Conservation (phyloP, 2,329 filamentous ascomycete species). For the Neobulgaria alba region DNA sequence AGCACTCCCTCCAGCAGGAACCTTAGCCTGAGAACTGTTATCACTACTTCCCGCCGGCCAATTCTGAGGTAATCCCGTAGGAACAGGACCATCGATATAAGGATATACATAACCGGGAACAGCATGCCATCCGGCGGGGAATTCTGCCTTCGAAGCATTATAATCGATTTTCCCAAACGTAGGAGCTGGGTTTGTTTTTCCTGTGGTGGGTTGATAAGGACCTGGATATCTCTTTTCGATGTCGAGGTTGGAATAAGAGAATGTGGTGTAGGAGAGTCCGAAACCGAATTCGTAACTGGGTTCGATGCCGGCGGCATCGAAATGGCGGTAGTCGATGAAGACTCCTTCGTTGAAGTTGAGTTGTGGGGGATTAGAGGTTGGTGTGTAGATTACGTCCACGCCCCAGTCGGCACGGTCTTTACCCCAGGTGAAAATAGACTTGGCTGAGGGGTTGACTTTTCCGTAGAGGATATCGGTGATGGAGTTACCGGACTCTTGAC, state of each 20-base stretch:
- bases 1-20: constrained; percentile 40
- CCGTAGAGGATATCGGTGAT: constrained; percentile 78
- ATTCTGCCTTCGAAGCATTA: constrained; percentile 54
- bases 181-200: constrained; percentile 55
- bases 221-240: constrained; percentile 22
- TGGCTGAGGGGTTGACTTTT: constrained; percentile 64
- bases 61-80: constrained; percentile 14
- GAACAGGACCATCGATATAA: constrained; percentile 39
- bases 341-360: constrained; percentile 67
- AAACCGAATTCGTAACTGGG: constrained; percentile 76
- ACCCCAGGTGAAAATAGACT: constrained; percentile 75
- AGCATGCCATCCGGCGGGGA: constrained; percentile 45
- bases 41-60: constrained; percentile 34
- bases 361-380: constrained; percentile 47
- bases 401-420: constrained; percentile 36
- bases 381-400: constrained; percentile 33
- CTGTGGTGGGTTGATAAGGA: constrained; percentile 42
- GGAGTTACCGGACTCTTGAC: constrained; percentile 74
- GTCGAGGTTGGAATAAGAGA: constrained; percentile 59
- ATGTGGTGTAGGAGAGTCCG: constrained; percentile 73
- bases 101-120: constrained; percentile 45
- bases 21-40: constrained; percentile 36
- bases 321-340: constrained; percentile 74
- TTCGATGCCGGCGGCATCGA: constrained; percentile 53
- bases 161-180: constrained; percentile 54